A percentile compares a stretch with the other conserved stretches of the same genome.
Evolutionary conservation across 192 early-diverging fungal species (phyloP).

Genomic region (Coemansia sp.): DNA sequence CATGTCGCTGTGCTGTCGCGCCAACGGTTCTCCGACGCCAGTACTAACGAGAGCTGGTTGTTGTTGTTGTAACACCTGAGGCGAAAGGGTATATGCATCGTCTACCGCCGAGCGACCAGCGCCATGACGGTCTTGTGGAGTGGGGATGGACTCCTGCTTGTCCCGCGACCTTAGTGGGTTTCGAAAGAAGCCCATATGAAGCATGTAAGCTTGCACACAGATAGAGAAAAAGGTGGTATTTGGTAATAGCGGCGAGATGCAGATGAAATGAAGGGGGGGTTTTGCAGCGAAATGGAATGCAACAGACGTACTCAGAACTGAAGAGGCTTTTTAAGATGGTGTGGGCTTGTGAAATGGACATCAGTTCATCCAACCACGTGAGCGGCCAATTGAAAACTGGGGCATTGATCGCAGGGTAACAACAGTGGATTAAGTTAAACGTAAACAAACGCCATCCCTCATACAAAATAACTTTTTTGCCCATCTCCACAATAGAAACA

Average conservation of each 20-base stretch:
- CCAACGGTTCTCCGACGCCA: neutral
- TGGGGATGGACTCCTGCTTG: constrained; percentile 15
- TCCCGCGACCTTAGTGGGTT: constrained; percentile 27
- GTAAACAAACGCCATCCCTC: neutral
- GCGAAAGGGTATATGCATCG: constrained; percentile 3
- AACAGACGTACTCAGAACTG: neutral
- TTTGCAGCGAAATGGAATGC: neutral
- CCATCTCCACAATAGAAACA: neutral
- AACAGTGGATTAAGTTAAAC: neutral
- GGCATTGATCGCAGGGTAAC: neutral
- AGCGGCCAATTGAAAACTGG: neutral
- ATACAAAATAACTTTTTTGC: neutral
- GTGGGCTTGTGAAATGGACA: neutral
- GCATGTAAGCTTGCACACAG: neutral
- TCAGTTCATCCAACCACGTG: neutral
- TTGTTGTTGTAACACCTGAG: constrained; percentile 11
- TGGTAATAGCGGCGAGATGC: neutral
- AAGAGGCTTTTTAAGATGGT: neutral
- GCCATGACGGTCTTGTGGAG: constrained; percentile 21
- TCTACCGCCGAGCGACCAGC: constrained; percentile 32
- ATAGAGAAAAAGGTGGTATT: neutral
- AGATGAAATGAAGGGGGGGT: neutral
- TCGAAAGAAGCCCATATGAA: constrained; percentile 37
- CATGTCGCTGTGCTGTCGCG: constrained; percentile 18
- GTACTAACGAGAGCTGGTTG: neutral